Percentiles rank a stretch among this genome's conserved stretches.
These are phyloP conservation scores for Pyrenophora graminea DNA, from an alignment of 2,329 filamentous ascomycete species.

Conservation along the genomic window DNA sequence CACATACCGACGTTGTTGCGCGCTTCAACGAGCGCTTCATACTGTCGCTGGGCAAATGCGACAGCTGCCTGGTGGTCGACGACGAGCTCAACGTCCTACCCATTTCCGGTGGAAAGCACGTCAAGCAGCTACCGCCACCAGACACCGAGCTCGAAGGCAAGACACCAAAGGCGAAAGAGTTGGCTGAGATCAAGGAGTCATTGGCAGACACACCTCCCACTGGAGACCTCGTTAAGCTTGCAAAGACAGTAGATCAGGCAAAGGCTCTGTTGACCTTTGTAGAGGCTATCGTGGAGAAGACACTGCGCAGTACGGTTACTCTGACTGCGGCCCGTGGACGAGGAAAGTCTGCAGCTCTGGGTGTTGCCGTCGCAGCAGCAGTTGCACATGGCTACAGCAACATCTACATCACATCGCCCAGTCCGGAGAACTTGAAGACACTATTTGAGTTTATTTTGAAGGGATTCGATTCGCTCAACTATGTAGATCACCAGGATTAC, in stretches of 20 bases:
- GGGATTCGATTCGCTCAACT: slow-evolving; percentile 91
- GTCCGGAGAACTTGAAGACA: slow-evolving; percentile 97
- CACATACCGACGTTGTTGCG: slow-evolving; percentile 90
- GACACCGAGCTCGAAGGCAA: slow-evolving; percentile 75
- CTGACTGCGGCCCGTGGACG: slow-evolving; percentile 91
- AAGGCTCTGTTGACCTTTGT: slow-evolving; percentile 97
- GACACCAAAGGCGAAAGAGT: slow-evolving; percentile 70
- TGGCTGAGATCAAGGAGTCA: slow-evolving; percentile 85
- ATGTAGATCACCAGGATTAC: slow-evolving; percentile 94
- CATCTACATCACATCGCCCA: slow-evolving; percentile 98
- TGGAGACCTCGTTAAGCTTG: slow-evolving; percentile 79
- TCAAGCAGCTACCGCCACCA: slow-evolving; percentile 77
- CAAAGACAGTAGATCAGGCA: slow-evolving; percentile 91
- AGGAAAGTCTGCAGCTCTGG: slow-evolving; percentile 94
- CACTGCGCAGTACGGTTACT: slow-evolving; percentile 87
- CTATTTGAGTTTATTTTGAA: slow-evolving; percentile 99
- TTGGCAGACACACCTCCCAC: slow-evolving; percentile 84
- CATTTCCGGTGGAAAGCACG: slow-evolving; percentile 91
- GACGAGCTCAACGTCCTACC: slow-evolving; percentile 97
- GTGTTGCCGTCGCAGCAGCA: slow-evolving; percentile 90
- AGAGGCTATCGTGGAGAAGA: slow-evolving; percentile 95
- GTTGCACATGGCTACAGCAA: slow-evolving; percentile 97
- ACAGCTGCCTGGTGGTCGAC: slow-evolving; percentile 92
- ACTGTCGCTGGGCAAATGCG: slow-evolving; percentile 90
- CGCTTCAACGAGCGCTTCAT: slow-evolving; percentile 98